Percentiles rank a stretch among this genome's conserved stretches.
Conservation (phyloP, 2,329 filamentous ascomycete species). For the Aspergillus intermedius region DNA sequence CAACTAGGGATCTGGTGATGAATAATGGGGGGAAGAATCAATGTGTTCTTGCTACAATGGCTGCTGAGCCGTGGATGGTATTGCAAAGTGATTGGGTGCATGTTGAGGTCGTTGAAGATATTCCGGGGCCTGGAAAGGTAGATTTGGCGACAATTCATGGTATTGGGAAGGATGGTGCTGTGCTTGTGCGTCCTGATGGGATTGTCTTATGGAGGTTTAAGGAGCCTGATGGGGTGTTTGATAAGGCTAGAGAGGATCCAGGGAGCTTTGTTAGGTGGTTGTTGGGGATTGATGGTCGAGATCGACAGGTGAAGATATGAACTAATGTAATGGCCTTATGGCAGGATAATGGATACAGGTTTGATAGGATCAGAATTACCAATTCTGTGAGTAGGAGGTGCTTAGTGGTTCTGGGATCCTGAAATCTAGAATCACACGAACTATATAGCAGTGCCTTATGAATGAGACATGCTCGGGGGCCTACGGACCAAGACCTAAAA, state of each 20-base stretch:
- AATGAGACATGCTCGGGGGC: no score
- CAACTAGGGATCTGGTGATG: constrained; percentile 18
- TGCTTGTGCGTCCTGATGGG: constrained; percentile 27
- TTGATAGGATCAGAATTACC: no score
- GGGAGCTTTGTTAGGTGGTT: not conserved
- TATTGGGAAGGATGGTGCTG: constrained; percentile 12
- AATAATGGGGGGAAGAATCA: constrained; percentile 1
- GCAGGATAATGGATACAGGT: no score
- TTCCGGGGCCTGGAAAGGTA: not conserved
- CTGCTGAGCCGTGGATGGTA: constrained; percentile 8
- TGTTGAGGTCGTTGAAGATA: not conserved
- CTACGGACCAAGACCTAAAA: no score
- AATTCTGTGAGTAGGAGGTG: no score
- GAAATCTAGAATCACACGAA: no score
- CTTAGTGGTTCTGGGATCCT: no score
- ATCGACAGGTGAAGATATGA: not conserved
- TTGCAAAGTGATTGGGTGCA: not conserved
- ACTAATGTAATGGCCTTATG: no score
- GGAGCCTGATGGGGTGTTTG: not conserved
- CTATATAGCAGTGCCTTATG: no score
- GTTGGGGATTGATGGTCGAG: not conserved
- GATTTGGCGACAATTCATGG: constrained; percentile 13
- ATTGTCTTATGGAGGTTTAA: constrained; percentile 21
- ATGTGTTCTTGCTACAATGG: constrained; percentile 13
- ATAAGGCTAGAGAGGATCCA: not conserved